Evolutionary conservation across 305 asterid species (phyloP), one percentile per base, ranked within the genome.

Genomic region (Fraxinus sp.): DNA sequence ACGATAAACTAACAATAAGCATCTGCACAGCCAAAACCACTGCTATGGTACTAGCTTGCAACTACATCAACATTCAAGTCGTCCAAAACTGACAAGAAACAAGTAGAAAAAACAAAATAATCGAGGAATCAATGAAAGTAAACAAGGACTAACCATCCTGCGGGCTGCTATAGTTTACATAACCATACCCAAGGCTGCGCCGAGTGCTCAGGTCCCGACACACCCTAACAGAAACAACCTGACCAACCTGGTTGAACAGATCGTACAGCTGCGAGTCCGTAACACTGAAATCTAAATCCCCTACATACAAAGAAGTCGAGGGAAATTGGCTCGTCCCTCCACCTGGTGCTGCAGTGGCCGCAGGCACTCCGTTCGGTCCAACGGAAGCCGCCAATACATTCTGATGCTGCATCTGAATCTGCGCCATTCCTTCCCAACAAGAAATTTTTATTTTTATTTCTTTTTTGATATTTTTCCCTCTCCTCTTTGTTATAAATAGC

Each of bases 151-250:
- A 22, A 88, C 91, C 91, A 66, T 88, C 91, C 80, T 81, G 86
- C 78, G 88, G 85, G 80, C 39, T 84, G 80, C 75, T 79, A 73
- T 82, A 89, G 86, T 89, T 89, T 62, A 89, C 88, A 41, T 87
- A 89, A 26, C 86, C 89, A 78, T 89, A 89, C 64, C 90, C 90
- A 14, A 87, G 88, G 44, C 90, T 87, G 41, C 88, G 85, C 68
- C 85, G 80, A 62, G 86, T 68, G 75, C 79, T 75, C 72, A 84
- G 41, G 84, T 87, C 90, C 84, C 89, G 74, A 74, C 92, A 89
- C 74, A 89, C 88, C 87, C 92, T 81, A 77, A 89, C 92, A 2
- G 89, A 87, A 9, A 89, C 86, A 28, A 89, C 90, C 83, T 68
- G 89, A 49, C 88, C 90, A 4, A 73, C 85, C 84, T 87, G 89